Percentiles rank a stretch among this genome's conserved stretches.
Conservation (phyloP, 106 monocot genomes). For the Iris macrosiphon region DNA sequence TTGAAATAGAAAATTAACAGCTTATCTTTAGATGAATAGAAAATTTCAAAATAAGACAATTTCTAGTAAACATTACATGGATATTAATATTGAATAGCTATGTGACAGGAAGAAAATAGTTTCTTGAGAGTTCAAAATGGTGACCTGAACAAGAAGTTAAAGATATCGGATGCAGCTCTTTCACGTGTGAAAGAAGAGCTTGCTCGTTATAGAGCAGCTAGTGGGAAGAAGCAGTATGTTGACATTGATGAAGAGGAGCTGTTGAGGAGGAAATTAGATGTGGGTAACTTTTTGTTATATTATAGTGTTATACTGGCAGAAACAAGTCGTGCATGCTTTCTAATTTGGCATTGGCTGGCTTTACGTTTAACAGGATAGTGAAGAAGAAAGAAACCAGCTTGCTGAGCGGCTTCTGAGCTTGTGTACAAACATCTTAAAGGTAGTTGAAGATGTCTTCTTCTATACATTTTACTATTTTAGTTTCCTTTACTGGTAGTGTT, state of each 20-base stretch:
- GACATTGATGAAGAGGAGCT: slow-evolving; percentile 58
- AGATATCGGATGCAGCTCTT: slow-evolving; percentile 35
- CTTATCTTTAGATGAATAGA: no score
- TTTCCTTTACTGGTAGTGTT: no score
- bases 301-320: not conserved
- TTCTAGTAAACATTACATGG: no score
- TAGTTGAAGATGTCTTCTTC: not conserved
- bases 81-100: no score
- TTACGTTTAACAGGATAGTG: slow-evolving; percentile 35
- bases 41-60: no score
- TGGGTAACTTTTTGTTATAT: slow-evolving; percentile 8
- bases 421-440: slow-evolving; percentile 54
- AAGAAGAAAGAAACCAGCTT: slow-evolving; percentile 42
- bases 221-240: slow-evolving; percentile 30
- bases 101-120: slow-evolving; percentile 70
- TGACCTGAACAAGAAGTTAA: slow-evolving; percentile 41
- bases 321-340: no score
- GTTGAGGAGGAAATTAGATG: slow-evolving; percentile 37
- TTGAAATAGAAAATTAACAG: no score
- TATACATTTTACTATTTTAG: not conserved
- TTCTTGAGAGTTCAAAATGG: slow-evolving; percentile 46
- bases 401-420: slow-evolving; percentile 33
- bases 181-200: slow-evolving; percentile 58
- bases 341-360: not conserved
- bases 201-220: slow-evolving; percentile 33